These are phyloP conservation scores for Perkinsus chesapeaki DNA, from an alignment of 169 alveolate species.

Conservation along the genomic window DNA sequence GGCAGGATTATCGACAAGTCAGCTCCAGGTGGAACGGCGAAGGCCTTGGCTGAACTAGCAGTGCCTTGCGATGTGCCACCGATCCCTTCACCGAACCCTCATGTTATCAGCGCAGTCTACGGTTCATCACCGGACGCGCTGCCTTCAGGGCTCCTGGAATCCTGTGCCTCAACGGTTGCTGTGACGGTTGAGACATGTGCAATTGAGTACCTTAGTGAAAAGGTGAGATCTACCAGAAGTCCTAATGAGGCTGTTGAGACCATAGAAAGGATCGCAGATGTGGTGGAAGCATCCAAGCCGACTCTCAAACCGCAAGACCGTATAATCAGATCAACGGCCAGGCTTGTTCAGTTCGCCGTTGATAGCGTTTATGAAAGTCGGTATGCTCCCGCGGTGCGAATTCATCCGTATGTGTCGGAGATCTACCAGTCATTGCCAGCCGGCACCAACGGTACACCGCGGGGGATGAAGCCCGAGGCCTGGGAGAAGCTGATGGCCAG, in stretches of 20 bases:
- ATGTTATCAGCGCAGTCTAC: constrained; percentile 1
- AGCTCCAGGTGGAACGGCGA: background rate
- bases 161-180: background rate
- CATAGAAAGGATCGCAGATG: background rate
- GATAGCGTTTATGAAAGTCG: background rate
- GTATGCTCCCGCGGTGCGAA: background rate
- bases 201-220: background rate
- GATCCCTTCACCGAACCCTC: background rate
- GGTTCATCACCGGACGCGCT: constrained; percentile 7
- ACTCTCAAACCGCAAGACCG: background rate
- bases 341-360: background rate
- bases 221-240: background rate
- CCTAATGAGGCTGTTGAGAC: background rate
- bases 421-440: background rate
- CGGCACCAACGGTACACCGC: background rate
- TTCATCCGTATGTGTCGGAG: background rate
- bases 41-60: background rate
- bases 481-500: background rate
- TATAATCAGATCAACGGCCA: background rate
- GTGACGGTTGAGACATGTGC: background rate
- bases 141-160: background rate
- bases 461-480: background rate
- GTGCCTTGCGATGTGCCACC: background rate
- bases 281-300: background rate
- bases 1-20: background rate